These are phyloP conservation scores for Calonectria montana DNA, from an alignment of 2,329 filamentous ascomycete genomes.

Conservation along the genomic window DNA sequence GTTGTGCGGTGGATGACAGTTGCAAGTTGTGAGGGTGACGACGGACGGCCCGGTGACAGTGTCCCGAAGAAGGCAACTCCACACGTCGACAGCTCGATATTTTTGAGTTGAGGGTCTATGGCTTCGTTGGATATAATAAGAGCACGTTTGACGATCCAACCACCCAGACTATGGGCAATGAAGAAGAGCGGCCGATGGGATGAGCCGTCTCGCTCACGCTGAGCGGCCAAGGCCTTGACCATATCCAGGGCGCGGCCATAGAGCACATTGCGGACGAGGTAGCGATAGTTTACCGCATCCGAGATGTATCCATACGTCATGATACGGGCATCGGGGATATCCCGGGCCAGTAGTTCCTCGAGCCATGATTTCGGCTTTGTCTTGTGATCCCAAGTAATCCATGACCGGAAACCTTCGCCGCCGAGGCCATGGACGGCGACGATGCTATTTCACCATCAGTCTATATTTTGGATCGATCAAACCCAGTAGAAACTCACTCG, in stretches of 20 bases:
- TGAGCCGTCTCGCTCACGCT: constrained; percentile 13
- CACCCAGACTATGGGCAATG: constrained; percentile 21
- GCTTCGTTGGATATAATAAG: constrained; percentile 24
- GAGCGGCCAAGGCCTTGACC: constrained; percentile 22
- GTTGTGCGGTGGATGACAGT: constrained; percentile 24
- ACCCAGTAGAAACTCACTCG: neutral
- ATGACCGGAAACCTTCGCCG: constrained; percentile 22
- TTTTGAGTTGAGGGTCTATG: constrained; percentile 16
- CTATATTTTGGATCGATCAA: neutral
- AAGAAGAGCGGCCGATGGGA: constrained; percentile 21
- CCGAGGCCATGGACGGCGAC: constrained; percentile 23
- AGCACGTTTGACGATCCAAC: constrained; percentile 24
- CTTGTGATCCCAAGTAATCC: constrained; percentile 16
- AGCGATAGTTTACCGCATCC: constrained; percentile 22
- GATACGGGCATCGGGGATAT: constrained; percentile 21
- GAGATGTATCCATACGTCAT: constrained; percentile 25
- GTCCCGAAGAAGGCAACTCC: constrained; percentile 26
- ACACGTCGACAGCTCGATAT: constrained; percentile 22
- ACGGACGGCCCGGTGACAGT: constrained; percentile 19
- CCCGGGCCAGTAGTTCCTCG: constrained; percentile 16
- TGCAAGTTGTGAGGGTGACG: constrained; percentile 19
- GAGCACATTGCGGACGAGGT: constrained; percentile 22
- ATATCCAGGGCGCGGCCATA: constrained; percentile 22
- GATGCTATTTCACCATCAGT: constrained; percentile 11
- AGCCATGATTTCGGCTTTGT: constrained; percentile 17